A percentile compares a stretch with the other conserved stretches of the same genome.
phyloP scores from a whole-genome alignment of 2,329 filamentous ascomycete species.

The Ophiostoma montium region DNA sequence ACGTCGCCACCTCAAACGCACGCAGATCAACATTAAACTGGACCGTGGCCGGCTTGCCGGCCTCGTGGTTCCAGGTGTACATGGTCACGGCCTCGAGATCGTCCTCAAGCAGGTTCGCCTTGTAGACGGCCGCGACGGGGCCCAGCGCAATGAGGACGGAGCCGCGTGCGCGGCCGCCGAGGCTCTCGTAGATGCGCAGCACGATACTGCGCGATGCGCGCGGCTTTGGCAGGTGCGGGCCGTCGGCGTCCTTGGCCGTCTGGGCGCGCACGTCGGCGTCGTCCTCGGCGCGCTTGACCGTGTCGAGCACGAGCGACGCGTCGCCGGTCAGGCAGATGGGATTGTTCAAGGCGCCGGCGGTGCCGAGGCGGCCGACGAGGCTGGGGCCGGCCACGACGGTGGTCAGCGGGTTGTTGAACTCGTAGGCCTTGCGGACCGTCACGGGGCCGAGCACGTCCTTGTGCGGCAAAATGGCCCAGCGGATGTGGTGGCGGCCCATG shows the following conservation, averaged over 20 bases:
- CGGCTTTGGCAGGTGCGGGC: slow-evolving; percentile 31
- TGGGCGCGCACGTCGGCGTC: slow-evolving; percentile 58
- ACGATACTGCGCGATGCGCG: slow-evolving; percentile 68
- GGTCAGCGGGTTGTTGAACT: slow-evolving; percentile 51
- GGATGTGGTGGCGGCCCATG: slow-evolving; percentile 51
- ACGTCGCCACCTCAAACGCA: slow-evolving; percentile 78
- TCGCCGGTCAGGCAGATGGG: slow-evolving; percentile 56
- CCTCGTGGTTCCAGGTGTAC: slow-evolving; percentile 20
- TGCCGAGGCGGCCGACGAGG: slow-evolving; percentile 22
- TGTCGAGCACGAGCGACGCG: slow-evolving; percentile 64
- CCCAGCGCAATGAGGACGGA: slow-evolving; percentile 35
- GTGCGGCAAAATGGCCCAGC: slow-evolving; percentile 55
- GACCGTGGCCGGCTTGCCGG: slow-evolving; percentile 16
- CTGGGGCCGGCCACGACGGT: slow-evolving; percentile 5
- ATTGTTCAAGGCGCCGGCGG: not conserved
- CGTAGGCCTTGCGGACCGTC: slow-evolving; percentile 48
- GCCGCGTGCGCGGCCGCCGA: slow-evolving; percentile 68
- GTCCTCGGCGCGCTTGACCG: slow-evolving; percentile 85
- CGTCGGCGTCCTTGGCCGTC: slow-evolving; percentile 20
- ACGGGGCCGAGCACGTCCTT: slow-evolving; percentile 36
- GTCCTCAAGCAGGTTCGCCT: slow-evolving; percentile 82
- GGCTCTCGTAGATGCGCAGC: slow-evolving; percentile 71
- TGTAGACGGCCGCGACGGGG: slow-evolving; percentile 62
- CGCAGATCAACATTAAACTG: slow-evolving; percentile 49
- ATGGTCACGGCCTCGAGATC: slow-evolving; percentile 53